Conservation (phyloP, 805 yeast genomes). For the Scheffersomyces stipitis region DNA sequence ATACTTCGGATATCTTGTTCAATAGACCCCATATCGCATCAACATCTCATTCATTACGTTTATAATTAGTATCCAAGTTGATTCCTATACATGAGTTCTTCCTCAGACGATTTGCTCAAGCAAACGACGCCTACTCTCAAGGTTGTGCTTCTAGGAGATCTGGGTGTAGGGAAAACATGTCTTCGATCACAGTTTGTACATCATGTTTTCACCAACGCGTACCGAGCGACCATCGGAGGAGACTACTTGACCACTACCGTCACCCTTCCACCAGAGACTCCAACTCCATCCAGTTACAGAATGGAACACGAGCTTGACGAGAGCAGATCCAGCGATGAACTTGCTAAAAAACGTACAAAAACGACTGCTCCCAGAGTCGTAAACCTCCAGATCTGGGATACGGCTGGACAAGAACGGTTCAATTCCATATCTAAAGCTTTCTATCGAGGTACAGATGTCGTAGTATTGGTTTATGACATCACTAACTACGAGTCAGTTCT, state of each 20-base stretch:
- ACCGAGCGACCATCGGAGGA: conserved; percentile 60
- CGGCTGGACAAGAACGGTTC: conserved; percentile 49
- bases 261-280: not conserved
- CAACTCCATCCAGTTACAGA: not conserved
- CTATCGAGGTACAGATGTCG: conserved; percentile 60
- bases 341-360: no score
- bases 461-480: conserved; percentile 52
- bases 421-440: conserved; percentile 53
- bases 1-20: no score
- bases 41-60: no score
- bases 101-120: no score
- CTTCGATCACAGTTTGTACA: conserved; percentile 55
- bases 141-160: conserved; percentile 57
- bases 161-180: conserved; percentile 61
- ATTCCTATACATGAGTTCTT: not conserved
- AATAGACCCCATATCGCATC: no score
- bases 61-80: no score
- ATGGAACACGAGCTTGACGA: not conserved
- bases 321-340: not conserved
- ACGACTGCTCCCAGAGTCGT: conserved; percentile 16
- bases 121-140: conserved; percentile 35
- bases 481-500: conserved; percentile 52
- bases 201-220: conserved; percentile 54
- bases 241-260: conserved; percentile 51
- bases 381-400: conserved; percentile 56